Percentiles rank a stretch among this genome's conserved stretches.
Conservation (phyloP, 1,139 yeast species). For the Zygoascus meyerae region DNA sequence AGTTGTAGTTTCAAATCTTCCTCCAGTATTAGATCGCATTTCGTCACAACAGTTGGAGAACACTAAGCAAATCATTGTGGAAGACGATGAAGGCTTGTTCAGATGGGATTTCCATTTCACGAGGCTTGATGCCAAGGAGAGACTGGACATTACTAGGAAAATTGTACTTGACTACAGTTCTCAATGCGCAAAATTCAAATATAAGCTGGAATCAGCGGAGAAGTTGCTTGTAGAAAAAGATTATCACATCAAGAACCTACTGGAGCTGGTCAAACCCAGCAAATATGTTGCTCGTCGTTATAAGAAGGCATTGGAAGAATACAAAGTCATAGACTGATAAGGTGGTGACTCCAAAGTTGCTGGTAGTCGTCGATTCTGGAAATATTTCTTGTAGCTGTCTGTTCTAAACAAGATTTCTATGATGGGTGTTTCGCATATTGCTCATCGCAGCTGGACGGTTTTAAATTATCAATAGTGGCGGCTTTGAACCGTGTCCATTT, state of each 20-base stretch:
- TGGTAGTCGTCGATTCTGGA: too few species aligned
- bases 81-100: constrained; percentile 9
- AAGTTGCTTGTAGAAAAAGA: constrained; percentile 16
- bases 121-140: constrained; percentile 1
- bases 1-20: background rate
- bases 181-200: constrained; percentile 9
- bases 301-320: constrained; percentile 8
- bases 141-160: constrained; percentile 7
- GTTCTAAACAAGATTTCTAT: too few species aligned
- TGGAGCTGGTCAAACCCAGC: constrained; percentile 13
- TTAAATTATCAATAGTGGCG: too few species aligned
- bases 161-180: constrained; percentile 11
- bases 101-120: constrained; percentile 14
- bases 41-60: too few species aligned
- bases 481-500: too few species aligned
- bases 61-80: background rate
- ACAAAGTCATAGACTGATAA: constrained; percentile 3
- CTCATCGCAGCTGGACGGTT: too few species aligned
- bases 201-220: constrained; percentile 11
- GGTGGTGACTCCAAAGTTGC: too few species aligned
- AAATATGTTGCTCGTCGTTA: constrained; percentile 14
- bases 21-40: background rate
- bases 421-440: too few species aligned
- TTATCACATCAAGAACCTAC: constrained; percentile 17
- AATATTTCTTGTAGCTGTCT: background rate